Evolutionary conservation across 2,329 filamentous ascomycete species (phyloP), one percentile per base, ranked within the genome.

Genomic region (Xenosphaeropsis pyriputrescens): DNA sequence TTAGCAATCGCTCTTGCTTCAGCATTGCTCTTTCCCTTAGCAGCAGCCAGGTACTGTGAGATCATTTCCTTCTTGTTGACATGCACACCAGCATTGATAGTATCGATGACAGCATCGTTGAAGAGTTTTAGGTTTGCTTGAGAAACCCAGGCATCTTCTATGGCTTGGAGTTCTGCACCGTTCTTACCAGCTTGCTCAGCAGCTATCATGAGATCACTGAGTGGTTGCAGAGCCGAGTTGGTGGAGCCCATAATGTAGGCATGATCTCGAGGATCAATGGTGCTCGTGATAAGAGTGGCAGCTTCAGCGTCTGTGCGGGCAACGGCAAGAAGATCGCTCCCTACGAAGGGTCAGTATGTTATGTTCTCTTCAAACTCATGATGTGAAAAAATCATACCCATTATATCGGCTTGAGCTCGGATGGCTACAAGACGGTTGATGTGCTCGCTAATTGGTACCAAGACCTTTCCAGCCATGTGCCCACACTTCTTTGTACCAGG

Each of bases 401-500:
- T 96, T 54, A 98, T 96, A 57, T 98, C 91, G 49, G 91, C 89
- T 64, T 98, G 91, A 4, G 91, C 89, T 43, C 91, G 81, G 58
- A 98, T 96, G 50, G 91, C 88, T 36, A 98, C 86, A 39, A 98
- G 71, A 39, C 91, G 81, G 68, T 95, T 96, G 65, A 96, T 95
- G 67, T 98, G 91, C 67, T 98, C 91, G 62, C 77, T 84, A 57
- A 95, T 93, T 36, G 91, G 91, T 37, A 98, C 91, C 43, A 98
- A 70, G 32, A 96, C 91, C 67, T 96, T 96, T 55, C 91, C 91
- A 47, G 91, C 91, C 91, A 96, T 96, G 65, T 96, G 91, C 45
- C 91, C 91, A 60, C 91, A 98, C 74, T 98, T 98, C 75, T 98
- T 98, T 36, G 91, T 96, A 39, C 91, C 91, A 3, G 91, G 89